phyloP scores from a whole-genome alignment of 1,139 yeast genomes.

The Geotrichum restrictum region DNA sequence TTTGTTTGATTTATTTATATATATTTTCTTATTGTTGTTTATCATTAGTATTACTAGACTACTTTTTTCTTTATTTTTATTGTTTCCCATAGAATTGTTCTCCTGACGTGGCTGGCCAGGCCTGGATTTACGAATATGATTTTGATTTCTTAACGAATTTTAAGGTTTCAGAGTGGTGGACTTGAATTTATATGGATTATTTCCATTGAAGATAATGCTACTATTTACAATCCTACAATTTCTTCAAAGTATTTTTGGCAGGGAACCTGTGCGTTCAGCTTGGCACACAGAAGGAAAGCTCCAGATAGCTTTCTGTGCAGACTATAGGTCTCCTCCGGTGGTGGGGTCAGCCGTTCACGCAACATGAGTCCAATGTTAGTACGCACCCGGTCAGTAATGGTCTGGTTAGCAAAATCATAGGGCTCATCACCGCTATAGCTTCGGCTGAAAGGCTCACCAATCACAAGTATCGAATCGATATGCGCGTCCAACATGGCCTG shows the following conservation, averaged over 20 bases:
- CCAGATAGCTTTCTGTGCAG: slow-evolving; percentile 94
- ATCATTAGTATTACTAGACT: not conserved
- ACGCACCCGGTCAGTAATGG: slow-evolving; percentile 89
- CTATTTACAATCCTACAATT: slow-evolving; percentile 49
- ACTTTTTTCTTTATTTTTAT: not conserved
- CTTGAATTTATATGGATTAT: too few relatives aligned
- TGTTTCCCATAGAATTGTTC: not conserved
- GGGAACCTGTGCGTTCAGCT: slow-evolving; percentile 77
- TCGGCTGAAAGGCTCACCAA: slow-evolving; percentile 82
- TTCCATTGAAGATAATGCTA: not conserved
- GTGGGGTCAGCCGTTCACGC: slow-evolving; percentile 87
- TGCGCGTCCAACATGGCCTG: slow-evolving; percentile 85
- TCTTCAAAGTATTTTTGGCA: slow-evolving; percentile 74
- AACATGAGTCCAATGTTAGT: slow-evolving; percentile 83
- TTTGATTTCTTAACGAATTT: too few relatives aligned
- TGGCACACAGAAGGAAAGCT: slow-evolving; percentile 83
- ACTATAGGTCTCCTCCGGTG: slow-evolving; percentile 96
- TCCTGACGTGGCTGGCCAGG: slow-evolving; percentile 3
- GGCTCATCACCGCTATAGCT: slow-evolving; percentile 42
- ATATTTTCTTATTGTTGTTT: not conserved
- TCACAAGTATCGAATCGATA: slow-evolving; percentile 79
- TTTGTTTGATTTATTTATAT: not conserved
- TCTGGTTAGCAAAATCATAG: slow-evolving; percentile 77
- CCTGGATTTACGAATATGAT: too few relatives aligned
- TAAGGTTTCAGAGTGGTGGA: too few relatives aligned